Conservation (phyloP, 371 early-diverging fungal species). For the Ecytonucleospora hepatopenaei region DNA sequence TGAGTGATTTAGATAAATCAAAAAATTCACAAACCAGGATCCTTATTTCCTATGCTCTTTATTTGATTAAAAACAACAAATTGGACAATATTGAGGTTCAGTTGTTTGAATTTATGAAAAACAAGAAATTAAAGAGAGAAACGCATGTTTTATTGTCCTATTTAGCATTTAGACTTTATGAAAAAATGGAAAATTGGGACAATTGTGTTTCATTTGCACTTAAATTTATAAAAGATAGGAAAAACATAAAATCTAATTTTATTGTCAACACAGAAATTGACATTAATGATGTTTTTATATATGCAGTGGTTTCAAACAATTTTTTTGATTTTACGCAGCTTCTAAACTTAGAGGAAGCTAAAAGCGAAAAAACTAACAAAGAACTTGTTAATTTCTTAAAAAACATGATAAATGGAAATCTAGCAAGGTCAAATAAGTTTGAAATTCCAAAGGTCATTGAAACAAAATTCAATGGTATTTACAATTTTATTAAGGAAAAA, state of each 20-base stretch:
- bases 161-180: neutral
- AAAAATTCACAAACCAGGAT: neutral
- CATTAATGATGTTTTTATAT: neutral
- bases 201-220: neutral
- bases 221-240: neutral
- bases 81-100: neutral
- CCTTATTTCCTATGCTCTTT: neutral
- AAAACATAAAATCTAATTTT: neutral
- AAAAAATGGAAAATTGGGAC: neutral
- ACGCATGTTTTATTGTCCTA: neutral
- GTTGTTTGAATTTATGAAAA: neutral
- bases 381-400: neutral
- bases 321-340: neutral
- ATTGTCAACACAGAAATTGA: neutral
- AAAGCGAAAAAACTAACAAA: neutral
- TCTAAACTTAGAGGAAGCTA: neutral
- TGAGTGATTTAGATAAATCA: neutral
- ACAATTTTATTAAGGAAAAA: conserved; percentile 7
- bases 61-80: neutral
- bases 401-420: neutral
- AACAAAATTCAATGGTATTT: too few relatives aligned
- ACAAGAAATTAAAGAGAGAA: neutral
- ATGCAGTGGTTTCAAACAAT: neutral
- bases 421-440: neutral
- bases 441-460: neutral